Evolutionary conservation across 2,329 filamentous ascomycete species (phyloP).

Genomic region (Cordyceps fumosorosea): DNA sequence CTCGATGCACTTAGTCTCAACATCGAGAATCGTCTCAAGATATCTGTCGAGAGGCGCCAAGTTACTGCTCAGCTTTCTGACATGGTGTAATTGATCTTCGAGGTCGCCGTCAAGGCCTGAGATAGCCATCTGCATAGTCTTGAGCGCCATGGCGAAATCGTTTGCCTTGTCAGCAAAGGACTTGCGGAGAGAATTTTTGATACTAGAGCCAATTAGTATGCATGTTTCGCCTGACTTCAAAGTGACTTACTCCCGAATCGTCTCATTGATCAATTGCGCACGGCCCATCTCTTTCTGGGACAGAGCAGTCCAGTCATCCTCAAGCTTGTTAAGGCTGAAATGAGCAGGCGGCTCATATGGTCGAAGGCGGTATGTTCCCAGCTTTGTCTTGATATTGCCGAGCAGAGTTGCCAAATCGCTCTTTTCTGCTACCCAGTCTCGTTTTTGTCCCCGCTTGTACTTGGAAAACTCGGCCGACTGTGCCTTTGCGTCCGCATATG

Average conservation of each 20-base stretch:
- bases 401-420: constrained; percentile 87
- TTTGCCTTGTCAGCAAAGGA: constrained; percentile 98
- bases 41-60: constrained; percentile 87
- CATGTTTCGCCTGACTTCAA: background rate
- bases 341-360: constrained; percentile 87
- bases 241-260: constrained; percentile 73
- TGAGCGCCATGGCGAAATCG: constrained; percentile 90
- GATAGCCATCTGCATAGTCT: constrained; percentile 89
- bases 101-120: constrained; percentile 96
- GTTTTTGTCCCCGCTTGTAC: constrained; percentile 89
- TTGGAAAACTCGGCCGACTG: constrained; percentile 74
- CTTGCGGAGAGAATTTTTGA: constrained; percentile 89
- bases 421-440: constrained; percentile 96
- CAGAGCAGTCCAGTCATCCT: constrained; percentile 72
- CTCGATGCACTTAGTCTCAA: constrained; percentile 86
- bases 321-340: constrained; percentile 73
- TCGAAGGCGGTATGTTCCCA: constrained; percentile 86
- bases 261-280: constrained; percentile 94
- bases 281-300: constrained; percentile 80
- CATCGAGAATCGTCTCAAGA: constrained; percentile 74
- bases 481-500: constrained; percentile 84
- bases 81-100: constrained; percentile 87
- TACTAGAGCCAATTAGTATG: constrained; percentile 39
- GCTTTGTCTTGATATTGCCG: constrained; percentile 97
- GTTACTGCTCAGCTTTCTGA: constrained; percentile 76